Percentiles rank a stretch among this genome's conserved stretches.
Evolutionary conservation across 164 flowering plant genomes (phyloP).

Genomic region (Magnolia officinalis): DNA sequence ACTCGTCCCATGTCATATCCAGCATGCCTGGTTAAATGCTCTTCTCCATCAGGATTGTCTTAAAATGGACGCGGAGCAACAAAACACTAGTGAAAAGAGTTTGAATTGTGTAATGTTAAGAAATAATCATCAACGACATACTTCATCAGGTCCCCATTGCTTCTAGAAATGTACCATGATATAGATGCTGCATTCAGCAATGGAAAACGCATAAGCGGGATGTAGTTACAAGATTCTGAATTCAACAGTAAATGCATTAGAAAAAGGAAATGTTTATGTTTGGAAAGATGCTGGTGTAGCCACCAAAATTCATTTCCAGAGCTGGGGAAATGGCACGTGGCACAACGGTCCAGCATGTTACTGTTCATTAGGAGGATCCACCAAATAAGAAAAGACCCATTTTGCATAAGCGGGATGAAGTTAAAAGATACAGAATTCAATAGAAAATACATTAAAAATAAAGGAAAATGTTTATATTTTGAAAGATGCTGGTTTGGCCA

Average conservation of each 20-base stretch:
- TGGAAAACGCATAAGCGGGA: background rate
- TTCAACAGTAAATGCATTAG: background rate
- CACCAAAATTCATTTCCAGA: background rate
- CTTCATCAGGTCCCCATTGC: constrained; percentile 40
- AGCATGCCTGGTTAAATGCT: background rate
- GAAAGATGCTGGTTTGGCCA: background rate
- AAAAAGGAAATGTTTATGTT: too few species aligned
- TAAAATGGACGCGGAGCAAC: background rate
- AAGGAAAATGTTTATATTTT: too few species aligned
- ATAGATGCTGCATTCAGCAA: constrained; percentile 40
- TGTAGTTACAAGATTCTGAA: background rate
- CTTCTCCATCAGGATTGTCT: background rate
- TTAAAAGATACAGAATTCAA: too few species aligned
- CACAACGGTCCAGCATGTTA: background rate
- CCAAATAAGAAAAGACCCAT: too few species aligned
- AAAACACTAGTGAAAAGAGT: constrained; percentile 16
- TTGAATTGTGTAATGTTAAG: constrained; percentile 35
- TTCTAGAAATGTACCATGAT: constrained; percentile 40
- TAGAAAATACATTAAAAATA: background rate
- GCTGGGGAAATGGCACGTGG: background rate
- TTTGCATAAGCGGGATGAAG: background rate
- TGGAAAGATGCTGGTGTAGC: background rate
- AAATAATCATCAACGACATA: constrained; percentile 47
- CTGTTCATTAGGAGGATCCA: background rate
- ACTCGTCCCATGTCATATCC: background rate